These are phyloP conservation scores for Suillus fuscotomentosus DNA, from an alignment of 768 basidiomycete species.

Conservation along the genomic window DNA sequence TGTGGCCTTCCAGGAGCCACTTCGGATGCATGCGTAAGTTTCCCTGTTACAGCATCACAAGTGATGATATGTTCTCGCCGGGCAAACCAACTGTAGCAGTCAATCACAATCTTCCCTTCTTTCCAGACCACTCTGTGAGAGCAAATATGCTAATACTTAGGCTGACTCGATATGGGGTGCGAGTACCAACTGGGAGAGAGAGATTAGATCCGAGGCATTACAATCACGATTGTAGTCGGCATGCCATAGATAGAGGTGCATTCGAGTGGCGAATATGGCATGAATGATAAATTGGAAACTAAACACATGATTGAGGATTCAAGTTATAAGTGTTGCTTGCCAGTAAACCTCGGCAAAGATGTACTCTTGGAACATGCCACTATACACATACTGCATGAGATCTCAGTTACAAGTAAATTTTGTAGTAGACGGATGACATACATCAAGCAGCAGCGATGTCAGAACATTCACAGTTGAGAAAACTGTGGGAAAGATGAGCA, in stretches of 20 bases:
- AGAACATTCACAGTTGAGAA: slow-evolving; percentile 4
- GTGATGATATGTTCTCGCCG: not conserved
- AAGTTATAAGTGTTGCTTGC: not conserved
- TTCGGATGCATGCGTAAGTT: not conserved
- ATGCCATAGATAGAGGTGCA: slow-evolving; percentile 7
- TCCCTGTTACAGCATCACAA: not conserved
- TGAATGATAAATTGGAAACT: slow-evolving; percentile 10
- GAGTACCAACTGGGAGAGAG: not conserved
- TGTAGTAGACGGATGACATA: not conserved
- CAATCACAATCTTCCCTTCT: not conserved
- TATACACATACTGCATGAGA: slow-evolving; percentile 3
- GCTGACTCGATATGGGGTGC: not conserved
- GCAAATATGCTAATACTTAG: not conserved
- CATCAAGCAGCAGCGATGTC: slow-evolving; percentile 2
- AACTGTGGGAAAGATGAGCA: not conserved
- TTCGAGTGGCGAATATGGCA: slow-evolving; percentile 6
- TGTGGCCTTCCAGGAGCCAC: not conserved
- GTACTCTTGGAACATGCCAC: slow-evolving; percentile 9
- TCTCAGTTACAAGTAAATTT: not conserved
- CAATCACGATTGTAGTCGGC: not conserved
- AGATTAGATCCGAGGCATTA: not conserved
- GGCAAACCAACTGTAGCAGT: not conserved
- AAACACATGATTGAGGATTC: not conserved
- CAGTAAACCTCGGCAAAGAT: not conserved
- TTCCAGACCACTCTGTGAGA: not conserved